Base-by-base conservation (phyloP, 2,329 filamentous ascomycete species). In the Fusarium neocosmosporiellum region DNA sequence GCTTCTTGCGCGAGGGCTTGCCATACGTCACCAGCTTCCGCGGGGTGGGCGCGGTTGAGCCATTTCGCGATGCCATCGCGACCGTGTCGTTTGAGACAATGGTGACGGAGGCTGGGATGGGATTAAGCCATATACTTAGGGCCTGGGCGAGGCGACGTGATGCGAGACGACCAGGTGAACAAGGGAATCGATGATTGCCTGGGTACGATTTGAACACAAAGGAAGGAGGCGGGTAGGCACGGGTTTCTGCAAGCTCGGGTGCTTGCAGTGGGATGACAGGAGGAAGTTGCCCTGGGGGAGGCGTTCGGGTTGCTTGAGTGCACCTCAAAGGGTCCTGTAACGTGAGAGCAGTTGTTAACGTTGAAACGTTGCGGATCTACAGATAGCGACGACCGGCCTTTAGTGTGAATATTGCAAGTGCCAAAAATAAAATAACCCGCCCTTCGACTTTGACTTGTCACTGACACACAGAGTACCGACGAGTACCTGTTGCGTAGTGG, bases 21-120 rank as follows among this genome's bases (percentile, higher is more conserved):
- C 77, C 77, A 60, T 79, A 79, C 7, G 78, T 79, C 64, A 75
- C 63, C 22, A 78, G 50, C 65, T 75, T 77, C 64, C 70, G 77
- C 61, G 69, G 68, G 46, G 67, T 46, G 27, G 76, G 69, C 39
- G 75, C 67, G n/a, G 76, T 54, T 39, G 78, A 53, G 36, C 72
- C 70, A 20, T 64, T 70, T 60, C 69, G 69, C 48, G 74, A 74
- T 61, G 70, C 59, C 69, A 77, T 78, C 41, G 58, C 46, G 63
- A 62, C 59, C 58, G 69, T 33, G 55, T 33, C 60, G 43, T 59
- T 54, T 37, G 33, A 54, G 66, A 54, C 59, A 58, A 65, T 60
- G 41, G 58, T 60, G 48, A 54, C 29, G 29, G 65, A 57, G 24
- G 27, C 61, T 69, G 43, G 39, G 59, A 61, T 54, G 50, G 58